Evolutionary conservation across 2,329 filamentous ascomycete species (phyloP), one percentile per base, ranked within the genome.

Genomic region (Ceratocystiopsis sp.): DNA sequence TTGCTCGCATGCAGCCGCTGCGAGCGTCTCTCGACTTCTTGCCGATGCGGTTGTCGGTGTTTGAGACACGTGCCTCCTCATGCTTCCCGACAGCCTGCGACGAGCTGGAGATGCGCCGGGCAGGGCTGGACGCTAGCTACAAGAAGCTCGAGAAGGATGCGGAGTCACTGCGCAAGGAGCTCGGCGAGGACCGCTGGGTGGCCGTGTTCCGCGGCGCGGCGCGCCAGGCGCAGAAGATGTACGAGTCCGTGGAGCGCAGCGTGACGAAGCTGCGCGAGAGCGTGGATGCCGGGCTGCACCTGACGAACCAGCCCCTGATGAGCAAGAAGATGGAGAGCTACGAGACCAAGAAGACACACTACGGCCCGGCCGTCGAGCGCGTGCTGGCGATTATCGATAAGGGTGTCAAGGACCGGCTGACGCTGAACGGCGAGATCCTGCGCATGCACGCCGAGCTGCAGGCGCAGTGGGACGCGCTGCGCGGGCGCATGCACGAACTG

Each of bases 101-200:
- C 33, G 91, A 96, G 58, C 65, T 98, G 7, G 81, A 86, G 46
- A 78, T 80, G 57, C 72, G 85, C 45, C 73, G 80, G 45, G 68
- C 71, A 1, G 73, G 74, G 19, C 68, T 98, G 3, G 89, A 96
- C 56, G 76, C 70, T n/a, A 80, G 75, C 54, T 96, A 91, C 70
- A 82, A 79, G 61, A 86, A 82, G 57, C 72, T 98, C 2, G 84
- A 95, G 58, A 77, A 78, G 48, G 91, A 98, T 57, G 87, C 89
- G 11, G 87, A 96, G 55, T 82, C 83, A 2, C 61, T 98, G 39
- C 74, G 87, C 49, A 82, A 86, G 57, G 91, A 98, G 58, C 67
- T 98, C 4, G 86, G 86, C 25, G 91, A 98, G 58, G 91, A 98
- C 56, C 79, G 86, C 45, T 98, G 91, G 91, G 79, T 98, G 37